Conservation (phyloP, 2,329 filamentous ascomycete genomes). For the Microcyclosporella mali region DNA sequence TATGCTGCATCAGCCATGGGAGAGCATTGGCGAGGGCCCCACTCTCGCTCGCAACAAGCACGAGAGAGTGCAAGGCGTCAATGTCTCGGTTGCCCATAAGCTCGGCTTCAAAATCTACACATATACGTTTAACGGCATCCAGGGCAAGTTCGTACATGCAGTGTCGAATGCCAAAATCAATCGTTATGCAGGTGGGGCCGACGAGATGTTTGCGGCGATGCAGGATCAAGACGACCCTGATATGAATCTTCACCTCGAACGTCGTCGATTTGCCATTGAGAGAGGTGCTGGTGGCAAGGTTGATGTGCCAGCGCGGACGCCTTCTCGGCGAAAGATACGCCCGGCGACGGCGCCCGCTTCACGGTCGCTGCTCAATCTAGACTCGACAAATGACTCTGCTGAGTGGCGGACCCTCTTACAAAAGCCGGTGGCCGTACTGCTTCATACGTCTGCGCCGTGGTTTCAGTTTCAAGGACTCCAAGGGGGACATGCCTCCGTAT, state of each 20-base stretch:
- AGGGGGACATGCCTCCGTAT: too few relatives aligned
- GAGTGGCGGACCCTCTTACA: too few relatives aligned
- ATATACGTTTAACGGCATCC: conserved; percentile 44
- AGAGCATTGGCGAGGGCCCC: conserved; percentile 26
- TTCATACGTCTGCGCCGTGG: too few relatives aligned
- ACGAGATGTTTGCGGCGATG: conserved; percentile 53
- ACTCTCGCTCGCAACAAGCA: conserved; percentile 23
- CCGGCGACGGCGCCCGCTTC: too few relatives aligned
- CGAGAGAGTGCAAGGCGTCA: conserved; percentile 29
- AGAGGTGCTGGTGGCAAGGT: conserved; percentile 15
- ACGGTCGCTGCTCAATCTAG: too few relatives aligned
- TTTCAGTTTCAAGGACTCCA: too few relatives aligned
- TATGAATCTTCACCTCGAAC: conserved; percentile 34
- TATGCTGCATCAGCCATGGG: conserved; percentile 24
- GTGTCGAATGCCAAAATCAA: conserved; percentile 51
- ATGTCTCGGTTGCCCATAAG: conserved; percentile 29
- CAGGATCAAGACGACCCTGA: conserved; percentile 27
- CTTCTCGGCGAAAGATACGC: too few relatives aligned
- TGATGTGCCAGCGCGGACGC: too few relatives aligned
- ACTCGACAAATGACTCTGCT: too few relatives aligned
- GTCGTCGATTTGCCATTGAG: conserved; percentile 22
- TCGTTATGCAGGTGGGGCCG: conserved; percentile 47
- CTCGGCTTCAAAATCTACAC: conserved; percentile 39
- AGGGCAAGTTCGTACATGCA: conserved; percentile 49
- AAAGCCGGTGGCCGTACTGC: too few relatives aligned